Evolutionary conservation across 2,329 filamentous ascomycete species (phyloP).

Genomic region (Paecilomyces variotii): DNA sequence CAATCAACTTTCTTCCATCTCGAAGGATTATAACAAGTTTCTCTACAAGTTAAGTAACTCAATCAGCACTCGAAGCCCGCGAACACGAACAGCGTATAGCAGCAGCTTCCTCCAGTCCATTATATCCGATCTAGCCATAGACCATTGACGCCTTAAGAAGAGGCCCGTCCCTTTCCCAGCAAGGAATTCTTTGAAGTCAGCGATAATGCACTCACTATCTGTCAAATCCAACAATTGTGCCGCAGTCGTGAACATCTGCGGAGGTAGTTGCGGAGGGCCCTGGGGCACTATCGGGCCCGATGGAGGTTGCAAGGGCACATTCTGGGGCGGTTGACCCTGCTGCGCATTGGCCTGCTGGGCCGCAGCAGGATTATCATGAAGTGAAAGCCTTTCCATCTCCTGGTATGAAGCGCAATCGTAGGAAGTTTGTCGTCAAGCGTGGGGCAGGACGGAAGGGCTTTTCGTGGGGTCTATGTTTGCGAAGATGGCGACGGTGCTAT

Average conservation of each 20-base stretch:
- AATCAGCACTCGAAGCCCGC: conserved; percentile 6
- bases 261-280: conserved; percentile 45
- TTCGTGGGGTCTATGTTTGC: conserved; percentile 1
- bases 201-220: conserved; percentile 63
- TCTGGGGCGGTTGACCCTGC: conserved; percentile 19
- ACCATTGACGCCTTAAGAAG: not conserved
- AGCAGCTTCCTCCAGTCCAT: not conserved
- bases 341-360: conserved; percentile 20
- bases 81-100: not conserved
- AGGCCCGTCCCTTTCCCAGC: not conserved
- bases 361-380: conserved; percentile 24
- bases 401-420: conserved; percentile 2
- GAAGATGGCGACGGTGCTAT: conserved; percentile 3
- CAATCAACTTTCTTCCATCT: conserved; percentile 89
- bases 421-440: not conserved
- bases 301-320: conserved; percentile 17
- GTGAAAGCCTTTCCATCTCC: conserved; percentile 29
- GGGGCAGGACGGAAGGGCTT: not conserved
- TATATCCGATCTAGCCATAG: not conserved
- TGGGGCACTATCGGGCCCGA: conserved; percentile 17
- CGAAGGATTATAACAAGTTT: conserved; percentile 88
- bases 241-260: conserved; percentile 98
- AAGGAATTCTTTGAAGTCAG: conserved; percentile 12
- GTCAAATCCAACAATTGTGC: conserved; percentile 92
- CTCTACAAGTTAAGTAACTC: conserved; percentile 49